Evolutionary conservation across 768 basidiomycete species (phyloP).

Genomic region (Naganishia antarctica): DNA sequence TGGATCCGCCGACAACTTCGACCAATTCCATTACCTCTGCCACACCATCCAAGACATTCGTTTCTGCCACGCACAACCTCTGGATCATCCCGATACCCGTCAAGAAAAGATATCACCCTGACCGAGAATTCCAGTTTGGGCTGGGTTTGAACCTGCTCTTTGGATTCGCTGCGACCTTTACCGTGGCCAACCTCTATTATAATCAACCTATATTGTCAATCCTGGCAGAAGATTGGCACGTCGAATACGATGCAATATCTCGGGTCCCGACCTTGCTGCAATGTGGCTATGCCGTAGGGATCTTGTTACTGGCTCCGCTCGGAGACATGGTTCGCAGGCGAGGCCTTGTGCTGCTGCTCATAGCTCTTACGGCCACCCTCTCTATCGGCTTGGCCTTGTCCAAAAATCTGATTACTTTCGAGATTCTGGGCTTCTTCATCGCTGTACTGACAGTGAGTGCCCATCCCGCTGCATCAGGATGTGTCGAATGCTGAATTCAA

Average conservation of each 20-base stretch:
- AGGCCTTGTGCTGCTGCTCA: slow-evolving; percentile 61
- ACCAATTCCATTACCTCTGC: neutral
- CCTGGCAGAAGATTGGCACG: slow-evolving; percentile 44
- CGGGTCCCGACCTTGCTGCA: slow-evolving; percentile 49
- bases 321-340: slow-evolving; percentile 77
- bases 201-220: slow-evolving; percentile 72
- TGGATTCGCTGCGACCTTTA: slow-evolving; percentile 62
- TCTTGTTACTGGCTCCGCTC: slow-evolving; percentile 70
- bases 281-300: slow-evolving; percentile 60
- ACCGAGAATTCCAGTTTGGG: slow-evolving; percentile 57
- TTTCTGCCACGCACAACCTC: slow-evolving; percentile 53
- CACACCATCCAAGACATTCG: neutral
- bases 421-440: slow-evolving; percentile 65
- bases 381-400: slow-evolving; percentile 70
- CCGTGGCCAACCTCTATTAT: slow-evolving; percentile 66
- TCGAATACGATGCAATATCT: slow-evolving; percentile 40
- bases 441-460: slow-evolving; percentile 61
- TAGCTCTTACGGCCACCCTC: slow-evolving; percentile 57
- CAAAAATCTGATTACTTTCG: slow-evolving; percentile 58
- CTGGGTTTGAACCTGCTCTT: slow-evolving; percentile 59
- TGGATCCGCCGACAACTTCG: neutral
- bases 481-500: neutral
- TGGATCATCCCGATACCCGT: slow-evolving; percentile 63
- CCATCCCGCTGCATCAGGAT: neutral
- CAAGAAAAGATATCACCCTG: slow-evolving; percentile 56